Evolutionary conservation across 495 filamentous ascomycete species (phyloP).

Genomic region (Entonaema liquescens): DNA sequence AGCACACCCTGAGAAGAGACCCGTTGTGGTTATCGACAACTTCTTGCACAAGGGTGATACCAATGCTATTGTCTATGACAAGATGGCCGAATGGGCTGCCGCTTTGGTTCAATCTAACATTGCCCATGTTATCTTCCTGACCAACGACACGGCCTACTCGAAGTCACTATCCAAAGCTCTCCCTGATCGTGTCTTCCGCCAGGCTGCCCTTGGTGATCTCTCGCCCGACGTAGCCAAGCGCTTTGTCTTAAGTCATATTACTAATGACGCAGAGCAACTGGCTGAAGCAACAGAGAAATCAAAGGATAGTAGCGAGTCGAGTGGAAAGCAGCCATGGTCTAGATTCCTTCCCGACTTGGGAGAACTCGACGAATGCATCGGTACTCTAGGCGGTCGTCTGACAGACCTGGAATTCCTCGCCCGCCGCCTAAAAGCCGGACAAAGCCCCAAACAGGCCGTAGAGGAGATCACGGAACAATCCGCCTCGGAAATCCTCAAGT

Average conservation of each 20-base stretch:
- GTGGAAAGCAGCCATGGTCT: constrained; percentile 34
- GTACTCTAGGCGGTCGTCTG: constrained; percentile 83
- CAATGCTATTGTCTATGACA: constrained; percentile 81
- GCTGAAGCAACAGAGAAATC: constrained; percentile 25
- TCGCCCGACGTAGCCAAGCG: constrained; percentile 84
- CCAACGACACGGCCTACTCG: constrained; percentile 86
- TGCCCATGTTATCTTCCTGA: constrained; percentile 97
- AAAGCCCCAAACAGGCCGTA: constrained; percentile 85
- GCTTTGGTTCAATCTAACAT: constrained; percentile 86
- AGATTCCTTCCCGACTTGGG: constrained; percentile 54
- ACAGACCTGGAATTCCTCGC: constrained; percentile 95
- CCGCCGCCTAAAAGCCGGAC: constrained; percentile 87
- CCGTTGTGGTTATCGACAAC: constrained; percentile 93
- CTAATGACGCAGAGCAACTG: constrained; percentile 35
- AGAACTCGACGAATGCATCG: constrained; percentile 84
- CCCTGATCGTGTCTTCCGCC: constrained; percentile 89
- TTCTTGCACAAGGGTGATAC: constrained; percentile 85
- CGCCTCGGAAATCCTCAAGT: constrained; percentile 89
- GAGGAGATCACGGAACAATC: constrained; percentile 87
- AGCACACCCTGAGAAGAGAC: constrained; percentile 82
- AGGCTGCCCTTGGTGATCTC: constrained; percentile 84
- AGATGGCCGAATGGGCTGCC: constrained; percentile 91
- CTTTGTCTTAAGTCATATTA: constrained; percentile 85
- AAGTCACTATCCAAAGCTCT: constrained; percentile 88
- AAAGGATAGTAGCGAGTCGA: not conserved